phyloP scores from a whole-genome alignment of 1,284 basidiomycete genomes.

The Anthracocystis panici-leucophaei region DNA sequence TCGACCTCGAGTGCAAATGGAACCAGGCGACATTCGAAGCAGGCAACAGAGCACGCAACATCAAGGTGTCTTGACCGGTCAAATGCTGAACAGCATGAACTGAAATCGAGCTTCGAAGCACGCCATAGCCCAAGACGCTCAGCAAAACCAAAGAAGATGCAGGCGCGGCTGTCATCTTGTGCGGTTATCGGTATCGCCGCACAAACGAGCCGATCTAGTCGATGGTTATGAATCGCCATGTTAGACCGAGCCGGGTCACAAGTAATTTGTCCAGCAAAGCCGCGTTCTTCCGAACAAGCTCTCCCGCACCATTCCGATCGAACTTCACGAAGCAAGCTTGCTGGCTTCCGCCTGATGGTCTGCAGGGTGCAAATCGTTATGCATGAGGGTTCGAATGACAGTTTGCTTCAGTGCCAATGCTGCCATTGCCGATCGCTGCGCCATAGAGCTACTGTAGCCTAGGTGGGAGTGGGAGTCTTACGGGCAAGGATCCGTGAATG shows the following conservation, averaged over 20 bases:
- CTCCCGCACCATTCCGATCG: constrained; percentile 23
- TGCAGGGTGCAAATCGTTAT: constrained; percentile 20
- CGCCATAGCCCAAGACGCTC: constrained; percentile 20
- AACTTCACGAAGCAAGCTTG: too few species aligned
- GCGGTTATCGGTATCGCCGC: constrained; percentile 1
- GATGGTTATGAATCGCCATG: background rate
- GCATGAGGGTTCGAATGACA: background rate
- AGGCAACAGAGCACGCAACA: constrained; percentile 4
- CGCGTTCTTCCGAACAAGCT: constrained; percentile 24
- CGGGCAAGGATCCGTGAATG: constrained; percentile 26
- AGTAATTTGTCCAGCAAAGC: constrained; percentile 6
- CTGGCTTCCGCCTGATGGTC: too few species aligned
- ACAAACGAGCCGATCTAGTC: background rate
- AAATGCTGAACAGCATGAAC: background rate
- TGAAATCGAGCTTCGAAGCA: constrained; percentile 14
- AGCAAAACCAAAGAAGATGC: constrained; percentile 11
- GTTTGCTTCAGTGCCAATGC: background rate
- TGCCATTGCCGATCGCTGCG: constrained; percentile 23
- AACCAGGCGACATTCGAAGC: background rate
- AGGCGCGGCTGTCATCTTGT: background rate
- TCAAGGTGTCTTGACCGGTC: constrained; percentile 1
- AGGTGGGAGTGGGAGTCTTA: too few species aligned
- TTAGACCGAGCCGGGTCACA: constrained; percentile 6
- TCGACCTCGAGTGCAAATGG: background rate
- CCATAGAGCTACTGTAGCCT: background rate